Percentiles rank a stretch among this genome's conserved stretches.
Evolutionary conservation across 129 eudicot species (phyloP).

Genomic region (Centrapalus pauciflorus): DNA sequence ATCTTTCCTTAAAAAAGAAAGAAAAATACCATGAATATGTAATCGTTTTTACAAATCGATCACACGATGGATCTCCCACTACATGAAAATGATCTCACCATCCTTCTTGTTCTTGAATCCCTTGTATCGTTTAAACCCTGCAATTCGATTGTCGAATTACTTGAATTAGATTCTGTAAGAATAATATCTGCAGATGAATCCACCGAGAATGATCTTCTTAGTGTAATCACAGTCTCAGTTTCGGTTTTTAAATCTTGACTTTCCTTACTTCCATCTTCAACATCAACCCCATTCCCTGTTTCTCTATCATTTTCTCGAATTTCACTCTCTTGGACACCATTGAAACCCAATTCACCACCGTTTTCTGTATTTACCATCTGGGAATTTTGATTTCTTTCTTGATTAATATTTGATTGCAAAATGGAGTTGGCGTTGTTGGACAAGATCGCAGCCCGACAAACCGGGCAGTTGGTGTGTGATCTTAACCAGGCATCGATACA

Average conservation of each 20-base stretch:
- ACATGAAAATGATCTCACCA: slow-evolving; percentile 43
- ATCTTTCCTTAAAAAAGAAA: background rate
- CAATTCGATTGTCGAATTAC: background rate
- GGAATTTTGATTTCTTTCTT: background rate
- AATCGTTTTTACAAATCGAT: background rate
- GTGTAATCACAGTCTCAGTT: background rate
- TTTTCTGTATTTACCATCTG: slow-evolving; percentile 11
- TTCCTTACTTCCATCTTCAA: background rate
- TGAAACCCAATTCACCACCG: background rate
- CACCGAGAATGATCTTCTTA: slow-evolving; percentile 34
- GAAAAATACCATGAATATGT: background rate
- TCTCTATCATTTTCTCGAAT: background rate
- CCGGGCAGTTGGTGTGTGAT: slow-evolving; percentile 53
- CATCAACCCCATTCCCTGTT: background rate
- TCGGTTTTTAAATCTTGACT: background rate
- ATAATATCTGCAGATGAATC: slow-evolving; percentile 17
- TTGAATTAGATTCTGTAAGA: background rate
- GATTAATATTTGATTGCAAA: slow-evolving; percentile 6
- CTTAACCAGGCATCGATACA: slow-evolving; percentile 65
- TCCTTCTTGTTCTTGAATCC: slow-evolving; percentile 6
- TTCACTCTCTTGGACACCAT: background rate
- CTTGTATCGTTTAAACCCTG: background rate
- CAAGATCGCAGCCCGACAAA: slow-evolving; percentile 45
- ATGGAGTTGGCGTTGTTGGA: background rate
- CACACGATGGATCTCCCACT: slow-evolving; percentile 29